These are phyloP conservation scores for Manihot esculenta DNA, from an alignment of 441 rosid species.

Conservation along the genomic window DNA sequence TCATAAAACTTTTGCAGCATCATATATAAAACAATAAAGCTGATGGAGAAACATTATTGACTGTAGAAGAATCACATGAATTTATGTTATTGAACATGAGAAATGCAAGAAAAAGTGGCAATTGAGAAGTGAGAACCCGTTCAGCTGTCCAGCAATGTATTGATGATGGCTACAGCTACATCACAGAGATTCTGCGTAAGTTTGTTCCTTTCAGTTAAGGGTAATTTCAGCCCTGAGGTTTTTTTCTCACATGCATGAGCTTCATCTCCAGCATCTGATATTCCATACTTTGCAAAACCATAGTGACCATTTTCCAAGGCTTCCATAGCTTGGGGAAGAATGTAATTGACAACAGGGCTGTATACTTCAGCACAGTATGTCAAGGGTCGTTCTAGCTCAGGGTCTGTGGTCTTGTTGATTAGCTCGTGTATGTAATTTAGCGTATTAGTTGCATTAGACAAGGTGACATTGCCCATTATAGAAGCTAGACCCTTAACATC, in stretches of 20 bases:
- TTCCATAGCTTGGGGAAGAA: slow-evolving; percentile 75
- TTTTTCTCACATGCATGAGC: slow-evolving; percentile 54
- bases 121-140: neutral
- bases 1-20: too few species aligned
- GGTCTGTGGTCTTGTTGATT: slow-evolving; percentile 42
- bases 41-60: too few species aligned
- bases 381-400: slow-evolving; percentile 48
- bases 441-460: slow-evolving; percentile 52
- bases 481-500: slow-evolving; percentile 50
- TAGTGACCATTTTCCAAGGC: slow-evolving; percentile 48
- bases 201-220: slow-evolving; percentile 44
- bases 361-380: slow-evolving; percentile 70
- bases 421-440: slow-evolving; percentile 42
- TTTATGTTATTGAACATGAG: too few species aligned
- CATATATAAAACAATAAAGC: too few species aligned
- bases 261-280: slow-evolving; percentile 53
- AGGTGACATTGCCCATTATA: slow-evolving; percentile 40
- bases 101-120: too few species aligned
- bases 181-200: slow-evolving; percentile 47
- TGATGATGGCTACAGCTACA: slow-evolving; percentile 62
- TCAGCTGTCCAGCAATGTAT: slow-evolving; percentile 35
- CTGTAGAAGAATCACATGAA: too few species aligned
- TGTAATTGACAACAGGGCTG: slow-evolving; percentile 64
- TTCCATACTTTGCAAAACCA: slow-evolving; percentile 52
- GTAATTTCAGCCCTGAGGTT: slow-evolving; percentile 34